Percentiles rank a stretch among this genome's conserved stretches.
Conservation (phyloP, 2,329 filamentous ascomycete genomes). For the Leptosphaerulina australis region DNA sequence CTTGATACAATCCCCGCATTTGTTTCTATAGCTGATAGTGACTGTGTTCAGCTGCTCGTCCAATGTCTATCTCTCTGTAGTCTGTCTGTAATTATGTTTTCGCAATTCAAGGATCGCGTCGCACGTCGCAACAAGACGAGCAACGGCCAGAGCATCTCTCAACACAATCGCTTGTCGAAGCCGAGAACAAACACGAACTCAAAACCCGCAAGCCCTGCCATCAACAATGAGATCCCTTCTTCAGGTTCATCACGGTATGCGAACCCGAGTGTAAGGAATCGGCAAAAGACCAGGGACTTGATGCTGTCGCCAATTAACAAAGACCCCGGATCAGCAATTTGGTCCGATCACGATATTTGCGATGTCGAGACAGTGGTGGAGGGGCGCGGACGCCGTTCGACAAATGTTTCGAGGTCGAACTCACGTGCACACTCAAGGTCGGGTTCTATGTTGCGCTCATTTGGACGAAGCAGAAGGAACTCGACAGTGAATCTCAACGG, state of each 20-base stretch:
- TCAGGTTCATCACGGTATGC: slow-evolving; percentile 33
- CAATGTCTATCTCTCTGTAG: slow-evolving; percentile 23
- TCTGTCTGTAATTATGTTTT: slow-evolving; percentile 24
- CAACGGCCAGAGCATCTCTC: slow-evolving; percentile 36
- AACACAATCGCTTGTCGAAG: slow-evolving; percentile 42
- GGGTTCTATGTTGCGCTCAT: slow-evolving; percentile 35
- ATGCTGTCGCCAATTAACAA: slow-evolving; percentile 37
- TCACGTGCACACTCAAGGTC: slow-evolving; percentile 33
- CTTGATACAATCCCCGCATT: slow-evolving; percentile 1
- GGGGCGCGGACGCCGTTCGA: slow-evolving; percentile 34
- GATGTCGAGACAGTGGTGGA: slow-evolving; percentile 30
- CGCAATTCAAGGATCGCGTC: slow-evolving; percentile 26
- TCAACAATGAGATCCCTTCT: slow-evolving; percentile 29
- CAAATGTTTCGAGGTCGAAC: slow-evolving; percentile 36
- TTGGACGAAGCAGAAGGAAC: slow-evolving; percentile 14
- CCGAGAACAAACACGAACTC: slow-evolving; percentile 47
- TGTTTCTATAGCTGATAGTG: slow-evolving; percentile 1
- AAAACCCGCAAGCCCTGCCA: slow-evolving; percentile 18
- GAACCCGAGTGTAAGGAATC: slow-evolving; percentile 34
- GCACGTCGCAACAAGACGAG: slow-evolving; percentile 35
- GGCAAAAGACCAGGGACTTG: slow-evolving; percentile 39
- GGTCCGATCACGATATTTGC: slow-evolving; percentile 27
- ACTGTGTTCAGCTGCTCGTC: slow-evolving; percentile 11
- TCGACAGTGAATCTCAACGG: slow-evolving; percentile 31
- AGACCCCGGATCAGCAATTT: slow-evolving; percentile 27